phyloP scores from a whole-genome alignment of 2,329 filamentous ascomycete genomes.

The Alternaria sp. region DNA sequence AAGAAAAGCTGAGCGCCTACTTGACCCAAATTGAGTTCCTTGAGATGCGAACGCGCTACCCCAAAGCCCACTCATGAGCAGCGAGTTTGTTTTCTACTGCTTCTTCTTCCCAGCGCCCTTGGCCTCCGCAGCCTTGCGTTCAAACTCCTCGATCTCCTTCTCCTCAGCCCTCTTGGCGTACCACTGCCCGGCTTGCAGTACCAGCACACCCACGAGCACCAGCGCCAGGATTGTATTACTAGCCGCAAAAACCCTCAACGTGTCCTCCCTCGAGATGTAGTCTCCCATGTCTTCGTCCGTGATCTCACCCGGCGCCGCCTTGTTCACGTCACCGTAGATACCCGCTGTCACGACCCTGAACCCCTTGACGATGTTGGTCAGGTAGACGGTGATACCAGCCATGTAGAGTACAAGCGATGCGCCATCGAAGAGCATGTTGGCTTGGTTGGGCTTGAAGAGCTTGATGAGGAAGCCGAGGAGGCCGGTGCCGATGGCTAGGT shows the following conservation, averaged over 20 bases:
- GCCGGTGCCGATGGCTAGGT: slow-evolving; percentile 88
- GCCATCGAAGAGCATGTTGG: slow-evolving; percentile 93
- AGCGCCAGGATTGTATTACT: slow-evolving; percentile 96
- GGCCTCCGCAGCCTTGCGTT: slow-evolving; percentile 51
- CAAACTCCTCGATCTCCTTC: slow-evolving; percentile 74
- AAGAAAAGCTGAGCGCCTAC: neutral
- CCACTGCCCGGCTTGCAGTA: slow-evolving; percentile 96
- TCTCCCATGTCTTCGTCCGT: slow-evolving; percentile 58
- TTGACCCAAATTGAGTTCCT: neutral
- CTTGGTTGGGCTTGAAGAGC: slow-evolving; percentile 90
- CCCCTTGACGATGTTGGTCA: slow-evolving; percentile 96
- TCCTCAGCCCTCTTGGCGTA: slow-evolving; percentile 94
- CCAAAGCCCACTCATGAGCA: neutral
- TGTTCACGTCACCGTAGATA: slow-evolving; percentile 61
- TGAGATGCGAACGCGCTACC: neutral
- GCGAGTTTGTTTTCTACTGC: slow-evolving; percentile 22
- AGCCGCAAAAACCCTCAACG: slow-evolving; percentile 85
- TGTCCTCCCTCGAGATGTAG: slow-evolving; percentile 83
- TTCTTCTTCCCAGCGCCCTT: slow-evolving; percentile 45
- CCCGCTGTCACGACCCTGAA: slow-evolving; percentile 81
- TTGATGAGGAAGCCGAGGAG: slow-evolving; percentile 90
- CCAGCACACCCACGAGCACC: slow-evolving; percentile 87
- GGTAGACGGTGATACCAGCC: slow-evolving; percentile 89
- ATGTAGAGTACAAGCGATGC: slow-evolving; percentile 75
- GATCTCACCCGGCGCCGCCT: slow-evolving; percentile 41